These are phyloP conservation scores for Exidia glandulosa DNA, from an alignment of 768 basidiomycete species.

Conservation along the genomic window DNA sequence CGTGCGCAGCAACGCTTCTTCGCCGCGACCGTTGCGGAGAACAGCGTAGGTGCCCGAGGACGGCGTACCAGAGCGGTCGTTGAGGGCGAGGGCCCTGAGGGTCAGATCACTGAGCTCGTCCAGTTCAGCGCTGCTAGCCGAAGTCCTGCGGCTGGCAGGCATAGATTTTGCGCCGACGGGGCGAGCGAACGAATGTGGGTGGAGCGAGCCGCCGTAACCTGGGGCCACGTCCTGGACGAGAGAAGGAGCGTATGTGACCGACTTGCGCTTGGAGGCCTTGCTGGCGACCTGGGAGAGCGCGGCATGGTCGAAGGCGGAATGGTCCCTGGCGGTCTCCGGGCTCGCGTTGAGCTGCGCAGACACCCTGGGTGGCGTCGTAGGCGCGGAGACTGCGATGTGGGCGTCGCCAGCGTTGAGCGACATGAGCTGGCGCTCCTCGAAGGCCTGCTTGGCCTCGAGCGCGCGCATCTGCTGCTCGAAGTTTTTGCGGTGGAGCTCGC, in stretches of 20 bases:
- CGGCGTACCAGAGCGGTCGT: constrained; percentile 25
- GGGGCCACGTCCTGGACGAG: constrained; percentile 55
- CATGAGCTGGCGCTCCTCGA: constrained; percentile 68
- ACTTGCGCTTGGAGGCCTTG: constrained; percentile 68
- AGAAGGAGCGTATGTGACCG: constrained; percentile 69
- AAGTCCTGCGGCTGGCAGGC: constrained; percentile 84
- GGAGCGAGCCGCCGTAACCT: constrained; percentile 33
- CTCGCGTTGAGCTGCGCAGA: constrained; percentile 52
- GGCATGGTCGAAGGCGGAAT: constrained; percentile 35
- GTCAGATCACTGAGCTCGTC: constrained; percentile 67
- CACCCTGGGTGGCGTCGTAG: constrained; percentile 77
- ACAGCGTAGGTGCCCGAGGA: constrained; percentile 42
- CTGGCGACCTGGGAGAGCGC: constrained; percentile 60
- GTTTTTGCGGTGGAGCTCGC: constrained; percentile 70
- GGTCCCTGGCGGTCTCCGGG: constrained; percentile 32
- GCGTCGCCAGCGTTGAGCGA: constrained; percentile 37
- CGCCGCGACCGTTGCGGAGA: constrained; percentile 25
- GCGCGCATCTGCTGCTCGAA: constrained; percentile 97
- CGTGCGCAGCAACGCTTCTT: constrained; percentile 39
- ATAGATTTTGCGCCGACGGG: constrained; percentile 78
- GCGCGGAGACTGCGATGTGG: constrained; percentile 81
- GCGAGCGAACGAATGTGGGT: constrained; percentile 31
- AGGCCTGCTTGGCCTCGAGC: constrained; percentile 83
- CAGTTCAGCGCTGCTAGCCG: constrained; percentile 69
- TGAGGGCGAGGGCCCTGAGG: constrained; percentile 50